phyloP scores from a whole-genome alignment of 129 eudicot species.

The Escallonia rubra region DNA sequence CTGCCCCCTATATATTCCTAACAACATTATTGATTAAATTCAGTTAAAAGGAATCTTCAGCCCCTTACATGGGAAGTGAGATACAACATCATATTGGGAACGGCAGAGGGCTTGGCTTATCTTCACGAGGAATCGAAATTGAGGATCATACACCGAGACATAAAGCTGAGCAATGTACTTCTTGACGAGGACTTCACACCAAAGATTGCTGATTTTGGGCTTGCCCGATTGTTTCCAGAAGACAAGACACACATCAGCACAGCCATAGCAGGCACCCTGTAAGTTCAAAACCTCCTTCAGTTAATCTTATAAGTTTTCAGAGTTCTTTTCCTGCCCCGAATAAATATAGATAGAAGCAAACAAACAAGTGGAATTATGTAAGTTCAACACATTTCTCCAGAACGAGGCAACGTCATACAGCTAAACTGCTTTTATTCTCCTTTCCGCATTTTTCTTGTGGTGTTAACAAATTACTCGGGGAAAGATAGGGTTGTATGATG shows the following conservation, averaged over 20 bases:
- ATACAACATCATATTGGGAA: slow-evolving; percentile 29
- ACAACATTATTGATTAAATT: slow-evolving; percentile 1
- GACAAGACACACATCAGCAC: slow-evolving; percentile 46
- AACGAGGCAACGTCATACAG: no score
- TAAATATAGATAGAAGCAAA: no score
- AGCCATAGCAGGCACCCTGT: slow-evolving; percentile 50
- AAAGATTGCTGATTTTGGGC: slow-evolving; percentile 51
- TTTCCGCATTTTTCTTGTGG: no score
- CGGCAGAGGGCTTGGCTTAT: slow-evolving; percentile 43
- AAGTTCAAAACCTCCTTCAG: slow-evolving; percentile 16
- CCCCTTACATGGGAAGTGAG: slow-evolving; percentile 31
- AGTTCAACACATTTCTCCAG: no score
- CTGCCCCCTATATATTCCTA: not conserved
- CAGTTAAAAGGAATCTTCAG: slow-evolving; percentile 18
- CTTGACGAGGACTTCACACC: slow-evolving; percentile 28
- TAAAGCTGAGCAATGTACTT: slow-evolving; percentile 43
- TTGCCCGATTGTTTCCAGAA: slow-evolving; percentile 38
- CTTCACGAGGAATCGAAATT: slow-evolving; percentile 35
- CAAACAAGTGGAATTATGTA: no score
- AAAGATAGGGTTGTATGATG: no score
- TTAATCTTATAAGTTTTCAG: not conserved
- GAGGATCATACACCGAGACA: slow-evolving; percentile 45
- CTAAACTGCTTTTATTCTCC: no score
- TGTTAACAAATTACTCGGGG: no score
- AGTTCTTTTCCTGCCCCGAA: not conserved